phyloP scores from a whole-genome alignment of 352 stramenopile species.

The Phytopythium aichiense region DNA sequence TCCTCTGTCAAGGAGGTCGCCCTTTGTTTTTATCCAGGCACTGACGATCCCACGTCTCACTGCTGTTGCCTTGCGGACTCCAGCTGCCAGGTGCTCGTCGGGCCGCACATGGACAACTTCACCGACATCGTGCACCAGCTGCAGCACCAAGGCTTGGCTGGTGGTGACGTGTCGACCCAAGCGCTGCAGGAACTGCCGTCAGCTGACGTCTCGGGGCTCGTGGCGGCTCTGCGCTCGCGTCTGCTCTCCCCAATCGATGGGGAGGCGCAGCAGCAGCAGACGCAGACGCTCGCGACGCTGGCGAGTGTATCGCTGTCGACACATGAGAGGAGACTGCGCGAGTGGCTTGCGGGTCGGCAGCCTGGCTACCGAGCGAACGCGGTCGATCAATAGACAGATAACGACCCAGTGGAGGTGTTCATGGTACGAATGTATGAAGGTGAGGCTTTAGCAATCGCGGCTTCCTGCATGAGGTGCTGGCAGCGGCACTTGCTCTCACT shows the following conservation, averaged over 20 bases:
- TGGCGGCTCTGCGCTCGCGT: constrained; percentile 9
- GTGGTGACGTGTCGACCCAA: constrained; percentile 3
- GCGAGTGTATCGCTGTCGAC: constrained; percentile 18
- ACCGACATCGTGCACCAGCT: constrained; percentile 41
- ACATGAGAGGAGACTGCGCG: constrained; percentile 29
- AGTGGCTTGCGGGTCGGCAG: constrained; percentile 27
- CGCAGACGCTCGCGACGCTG: constrained; percentile 25
- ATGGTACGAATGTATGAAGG: constrained; percentile 5
- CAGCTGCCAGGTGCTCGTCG: constrained; percentile 59
- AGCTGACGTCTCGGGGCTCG: constrained; percentile 13
- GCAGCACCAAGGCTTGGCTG: constrained; percentile 11
- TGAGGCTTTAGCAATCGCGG: neutral
- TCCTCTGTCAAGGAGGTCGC: neutral
- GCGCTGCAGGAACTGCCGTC: neutral
- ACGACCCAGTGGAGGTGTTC: neutral
- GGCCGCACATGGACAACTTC: constrained; percentile 74
- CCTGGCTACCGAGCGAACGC: neutral
- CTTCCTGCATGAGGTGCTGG: neutral
- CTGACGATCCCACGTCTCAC: neutral
- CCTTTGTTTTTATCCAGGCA: neutral
- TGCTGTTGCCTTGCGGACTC: neutral
- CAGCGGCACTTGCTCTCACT: neutral
- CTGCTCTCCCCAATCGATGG: neutral
- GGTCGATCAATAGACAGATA: neutral
- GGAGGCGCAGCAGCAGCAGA: constrained; percentile 12